Evolutionary conservation across 2,329 filamentous ascomycete genomes (phyloP).

Genomic region (Cladosporium halotolerans): DNA sequence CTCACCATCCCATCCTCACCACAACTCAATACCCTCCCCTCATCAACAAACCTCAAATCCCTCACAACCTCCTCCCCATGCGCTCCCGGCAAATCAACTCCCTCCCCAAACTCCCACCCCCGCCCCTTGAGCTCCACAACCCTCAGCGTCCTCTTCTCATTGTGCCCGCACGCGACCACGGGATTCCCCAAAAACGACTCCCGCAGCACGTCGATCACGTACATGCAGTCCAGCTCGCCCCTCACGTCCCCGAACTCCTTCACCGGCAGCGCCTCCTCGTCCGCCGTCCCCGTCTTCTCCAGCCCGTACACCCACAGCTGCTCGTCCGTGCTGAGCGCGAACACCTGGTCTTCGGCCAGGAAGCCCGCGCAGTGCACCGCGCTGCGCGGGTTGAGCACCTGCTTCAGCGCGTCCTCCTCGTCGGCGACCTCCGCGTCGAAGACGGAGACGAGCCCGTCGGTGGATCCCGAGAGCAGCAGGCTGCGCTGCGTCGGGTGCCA

Average conservation of each 20-base stretch:
- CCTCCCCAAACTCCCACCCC: slow-evolving; percentile 24
- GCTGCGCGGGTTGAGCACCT: slow-evolving; percentile 71
- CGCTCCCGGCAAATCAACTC: slow-evolving; percentile 33
- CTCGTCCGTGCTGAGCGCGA: slow-evolving; percentile 72
- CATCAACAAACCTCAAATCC: slow-evolving; percentile 35
- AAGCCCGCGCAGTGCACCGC: slow-evolving; percentile 72
- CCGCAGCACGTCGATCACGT: slow-evolving; percentile 63
- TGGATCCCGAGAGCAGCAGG: slow-evolving; percentile 68
- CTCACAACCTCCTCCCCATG: slow-evolving; percentile 46
- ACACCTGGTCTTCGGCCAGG: slow-evolving; percentile 58
- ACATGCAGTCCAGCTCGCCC: slow-evolving; percentile 61
- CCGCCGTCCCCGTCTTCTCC: slow-evolving; percentile 56
- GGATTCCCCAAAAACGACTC: slow-evolving; percentile 20
- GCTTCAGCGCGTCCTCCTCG: slow-evolving; percentile 70
- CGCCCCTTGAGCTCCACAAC: slow-evolving; percentile 23
- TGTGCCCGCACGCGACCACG: slow-evolving; percentile 27
- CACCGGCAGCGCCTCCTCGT: slow-evolving; percentile 41
- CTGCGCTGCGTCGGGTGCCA: slow-evolving; percentile 44
- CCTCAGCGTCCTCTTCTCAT: slow-evolving; percentile 23
- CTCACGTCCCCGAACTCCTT: slow-evolving; percentile 66
- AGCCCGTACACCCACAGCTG: slow-evolving; percentile 67
- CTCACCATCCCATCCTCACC: slow-evolving; percentile 45
- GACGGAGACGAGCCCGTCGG: slow-evolving; percentile 71
- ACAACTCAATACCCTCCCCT: slow-evolving; percentile 35
- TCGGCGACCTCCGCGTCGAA: slow-evolving; percentile 65